Evolutionary conservation across 768 basidiomycete species (phyloP).

Genomic region (Clavaria fumosa): DNA sequence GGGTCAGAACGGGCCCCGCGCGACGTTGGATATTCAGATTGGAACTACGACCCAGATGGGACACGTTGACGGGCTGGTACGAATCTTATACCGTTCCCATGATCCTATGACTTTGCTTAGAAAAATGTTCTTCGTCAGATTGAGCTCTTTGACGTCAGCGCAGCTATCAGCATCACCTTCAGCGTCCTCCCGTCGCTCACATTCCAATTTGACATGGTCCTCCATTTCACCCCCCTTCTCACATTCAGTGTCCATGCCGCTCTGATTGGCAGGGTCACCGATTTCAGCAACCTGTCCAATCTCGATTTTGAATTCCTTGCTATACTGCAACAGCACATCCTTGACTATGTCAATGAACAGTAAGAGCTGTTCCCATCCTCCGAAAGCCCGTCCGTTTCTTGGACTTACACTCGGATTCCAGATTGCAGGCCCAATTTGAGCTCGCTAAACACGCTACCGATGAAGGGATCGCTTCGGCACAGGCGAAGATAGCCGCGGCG

Average conservation of each 20-base stretch:
- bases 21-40: not conserved
- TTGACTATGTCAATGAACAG: constrained; percentile 3
- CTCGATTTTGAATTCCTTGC: constrained; percentile 5
- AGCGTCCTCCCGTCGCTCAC: constrained; percentile 1
- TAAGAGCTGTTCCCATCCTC: not conserved
- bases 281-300: constrained; percentile 2
- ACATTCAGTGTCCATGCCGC: constrained; percentile 3
- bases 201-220: constrained; percentile 6
- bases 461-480: constrained; percentile 1
- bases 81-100: not conserved
- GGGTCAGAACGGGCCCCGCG: constrained; percentile 2
- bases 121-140: not conserved
- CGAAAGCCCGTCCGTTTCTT: not conserved
- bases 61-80: constrained; percentile 1
- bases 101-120: not conserved
- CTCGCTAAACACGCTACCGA: constrained; percentile 1
- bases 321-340: constrained; percentile 5
- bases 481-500: not conserved
- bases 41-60: constrained; percentile 1
- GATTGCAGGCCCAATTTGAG: constrained; percentile 1
- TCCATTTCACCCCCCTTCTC: constrained; percentile 6
- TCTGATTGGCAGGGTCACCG: not conserved
- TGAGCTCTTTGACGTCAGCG: not conserved
- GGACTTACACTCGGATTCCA: too few species aligned
- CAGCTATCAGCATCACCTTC: constrained; percentile 3